Percentiles rank a stretch among this genome's conserved stretches.
Conservation (phyloP, 2,329 filamentous ascomycete species). For the Grosmannia clavigera region DNA sequence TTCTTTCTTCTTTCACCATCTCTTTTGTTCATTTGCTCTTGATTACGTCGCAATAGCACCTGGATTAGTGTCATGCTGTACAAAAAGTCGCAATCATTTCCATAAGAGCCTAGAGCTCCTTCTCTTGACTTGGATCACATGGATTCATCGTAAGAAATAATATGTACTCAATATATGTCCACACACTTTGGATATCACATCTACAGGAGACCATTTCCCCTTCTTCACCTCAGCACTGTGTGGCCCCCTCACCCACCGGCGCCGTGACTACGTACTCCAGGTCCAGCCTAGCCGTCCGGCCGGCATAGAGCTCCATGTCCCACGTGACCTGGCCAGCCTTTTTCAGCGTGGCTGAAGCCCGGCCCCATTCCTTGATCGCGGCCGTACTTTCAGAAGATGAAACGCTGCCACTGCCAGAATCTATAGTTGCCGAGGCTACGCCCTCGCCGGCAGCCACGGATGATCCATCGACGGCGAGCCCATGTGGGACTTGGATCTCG, state of each 20-base stretch:
- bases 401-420: neutral
- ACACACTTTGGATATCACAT: too few species aligned
- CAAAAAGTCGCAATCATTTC: too few species aligned
- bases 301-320: constrained; percentile 45
- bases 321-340: constrained; percentile 47
- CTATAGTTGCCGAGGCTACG: neutral
- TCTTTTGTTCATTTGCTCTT: neutral
- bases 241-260: constrained; percentile 33
- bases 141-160: too few species aligned
- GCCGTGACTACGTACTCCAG: constrained; percentile 50
- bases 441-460: constrained; percentile 16
- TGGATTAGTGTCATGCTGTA: too few species aligned
- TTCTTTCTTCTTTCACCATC: neutral
- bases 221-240: constrained; percentile 12
- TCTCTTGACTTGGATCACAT: neutral
- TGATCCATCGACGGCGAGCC: constrained; percentile 28
- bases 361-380: constrained; percentile 37
- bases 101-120: neutral
- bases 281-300: constrained; percentile 41
- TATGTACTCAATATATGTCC: too few species aligned
- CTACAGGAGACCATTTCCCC: neutral
- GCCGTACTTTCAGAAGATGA: constrained; percentile 1
- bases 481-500: constrained; percentile 34
- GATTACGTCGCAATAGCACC: too few species aligned
- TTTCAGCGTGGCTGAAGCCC: constrained; percentile 37